A percentile compares a stretch with the other conserved stretches of the same genome.
phyloP scores from a whole-genome alignment of 176 grass and related monocot species.

The Carex littledalei region DNA sequence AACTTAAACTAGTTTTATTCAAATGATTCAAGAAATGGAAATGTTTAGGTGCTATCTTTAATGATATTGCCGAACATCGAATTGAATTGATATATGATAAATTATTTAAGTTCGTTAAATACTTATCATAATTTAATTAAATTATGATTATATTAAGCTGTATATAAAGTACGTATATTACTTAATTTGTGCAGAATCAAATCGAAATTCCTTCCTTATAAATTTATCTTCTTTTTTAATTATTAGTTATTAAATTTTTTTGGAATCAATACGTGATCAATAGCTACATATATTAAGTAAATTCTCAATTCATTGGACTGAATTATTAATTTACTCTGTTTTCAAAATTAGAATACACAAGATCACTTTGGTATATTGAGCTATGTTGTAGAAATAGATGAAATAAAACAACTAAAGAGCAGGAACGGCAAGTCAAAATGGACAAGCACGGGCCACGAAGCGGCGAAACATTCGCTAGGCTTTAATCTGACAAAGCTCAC shows the following conservation, averaged over 20 bases:
- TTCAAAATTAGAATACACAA: no score
- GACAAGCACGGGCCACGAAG: slow-evolving; percentile 16
- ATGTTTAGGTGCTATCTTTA: neutral
- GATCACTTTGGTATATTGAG: no score
- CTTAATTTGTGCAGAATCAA: neutral
- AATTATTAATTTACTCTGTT: no score
- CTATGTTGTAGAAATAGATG: neutral
- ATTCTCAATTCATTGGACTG: no score
- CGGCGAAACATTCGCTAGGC: slow-evolving; percentile 22
- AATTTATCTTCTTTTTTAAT: neutral
- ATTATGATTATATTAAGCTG: neutral
- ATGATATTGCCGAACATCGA: neutral
- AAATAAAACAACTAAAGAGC: neutral
- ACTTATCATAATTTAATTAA: neutral
- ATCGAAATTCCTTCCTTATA: neutral
- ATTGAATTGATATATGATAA: neutral
- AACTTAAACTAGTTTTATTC: neutral
- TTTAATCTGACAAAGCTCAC: slow-evolving; percentile 14
- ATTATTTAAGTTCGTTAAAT: neutral
- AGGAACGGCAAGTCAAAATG: neutral
- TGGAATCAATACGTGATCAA: no score
- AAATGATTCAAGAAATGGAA: neutral
- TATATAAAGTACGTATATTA: neutral
- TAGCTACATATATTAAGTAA: no score
- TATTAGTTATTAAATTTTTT: no score